Conservation (phyloP, 257 asterid genomes). For the Forsythia suspensa region DNA sequence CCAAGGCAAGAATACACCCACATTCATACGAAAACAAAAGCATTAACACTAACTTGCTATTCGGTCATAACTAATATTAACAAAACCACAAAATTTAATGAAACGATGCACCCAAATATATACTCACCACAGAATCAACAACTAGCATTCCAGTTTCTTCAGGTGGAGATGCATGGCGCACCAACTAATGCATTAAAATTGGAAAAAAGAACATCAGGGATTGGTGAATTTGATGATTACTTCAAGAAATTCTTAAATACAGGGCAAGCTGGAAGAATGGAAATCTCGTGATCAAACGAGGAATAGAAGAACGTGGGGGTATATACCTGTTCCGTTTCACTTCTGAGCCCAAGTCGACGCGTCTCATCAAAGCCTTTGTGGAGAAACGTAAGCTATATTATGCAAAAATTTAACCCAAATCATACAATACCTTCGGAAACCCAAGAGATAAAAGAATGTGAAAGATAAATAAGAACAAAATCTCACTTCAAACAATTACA, state of each 20-base stretch:
- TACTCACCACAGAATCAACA: slow-evolving; percentile 92
- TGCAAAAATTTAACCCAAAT: slow-evolving; percentile 18
- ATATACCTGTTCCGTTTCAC: slow-evolving; percentile 85
- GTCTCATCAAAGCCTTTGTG: slow-evolving; percentile 99
- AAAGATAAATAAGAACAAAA: background rate
- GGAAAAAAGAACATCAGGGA: slow-evolving; percentile 13
- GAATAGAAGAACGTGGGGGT: slow-evolving; percentile 13
- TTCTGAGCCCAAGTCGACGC: slow-evolving; percentile 92
- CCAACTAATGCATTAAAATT: slow-evolving; percentile 56
- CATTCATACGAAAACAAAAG: slow-evolving; percentile 19
- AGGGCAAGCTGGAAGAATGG: slow-evolving; percentile 5
- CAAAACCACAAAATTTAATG: slow-evolving; percentile 3
- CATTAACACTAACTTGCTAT: slow-evolving; percentile 7
- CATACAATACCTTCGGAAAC: slow-evolving; percentile 18
- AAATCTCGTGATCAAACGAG: slow-evolving; percentile 5
- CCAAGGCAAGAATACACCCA: slow-evolving; percentile 22
- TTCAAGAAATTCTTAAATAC: slow-evolving; percentile 12
- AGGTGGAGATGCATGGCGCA: slow-evolving; percentile 84
- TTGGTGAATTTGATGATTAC: slow-evolving; percentile 4
- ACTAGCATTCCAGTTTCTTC: slow-evolving; percentile 99
- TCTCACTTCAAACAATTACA: background rate
- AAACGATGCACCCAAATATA: slow-evolving; percentile 18
- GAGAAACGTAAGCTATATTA: slow-evolving; percentile 78
- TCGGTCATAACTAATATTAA: background rate
- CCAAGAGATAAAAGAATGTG: slow-evolving; percentile 6